Conservation (phyloP, 805 yeast genomes). For the Dipodascopsis tothii region DNA sequence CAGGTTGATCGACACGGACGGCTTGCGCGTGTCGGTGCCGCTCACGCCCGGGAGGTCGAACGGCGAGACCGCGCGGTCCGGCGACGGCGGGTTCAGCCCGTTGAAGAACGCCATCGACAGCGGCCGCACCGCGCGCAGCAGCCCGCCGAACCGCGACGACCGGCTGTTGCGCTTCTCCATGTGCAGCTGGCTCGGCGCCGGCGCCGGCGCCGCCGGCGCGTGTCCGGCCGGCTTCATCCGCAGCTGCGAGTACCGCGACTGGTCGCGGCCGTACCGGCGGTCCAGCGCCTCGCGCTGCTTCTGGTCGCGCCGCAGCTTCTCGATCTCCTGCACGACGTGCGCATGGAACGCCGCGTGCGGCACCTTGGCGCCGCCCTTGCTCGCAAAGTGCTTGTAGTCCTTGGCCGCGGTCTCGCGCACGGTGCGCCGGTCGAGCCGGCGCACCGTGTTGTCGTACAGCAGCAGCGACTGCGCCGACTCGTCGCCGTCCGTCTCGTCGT, state of each 20-base stretch:
- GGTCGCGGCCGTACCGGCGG: conserved; percentile 9
- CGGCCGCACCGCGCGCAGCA: conserved; percentile 36
- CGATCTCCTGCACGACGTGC: conserved; percentile 44
- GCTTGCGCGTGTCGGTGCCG: conserved; percentile 39
- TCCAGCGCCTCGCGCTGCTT: conserved; percentile 37
- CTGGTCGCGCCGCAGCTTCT: conserved; percentile 47
- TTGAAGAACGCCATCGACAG: conserved; percentile 33
- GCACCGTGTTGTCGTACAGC: conserved; percentile 7
- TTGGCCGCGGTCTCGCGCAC: conserved; percentile 37
- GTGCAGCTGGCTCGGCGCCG: background rate
- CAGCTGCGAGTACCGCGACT: background rate
- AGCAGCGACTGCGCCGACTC: conserved; percentile 10
- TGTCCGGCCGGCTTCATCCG: background rate
- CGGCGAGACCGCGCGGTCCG: conserved; percentile 44
- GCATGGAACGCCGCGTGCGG: conserved; percentile 39
- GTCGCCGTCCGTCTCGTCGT: conserved; percentile 13
- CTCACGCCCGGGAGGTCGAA: conserved; percentile 54
- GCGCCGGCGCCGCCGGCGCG: background rate
- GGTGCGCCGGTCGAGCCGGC: conserved; percentile 27
- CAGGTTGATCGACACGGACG: conserved; percentile 42
- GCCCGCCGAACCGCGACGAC: conserved; percentile 34
- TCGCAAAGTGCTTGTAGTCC: conserved; percentile 38
- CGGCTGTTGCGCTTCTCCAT: conserved; percentile 11
- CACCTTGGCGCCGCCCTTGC: conserved; percentile 30
- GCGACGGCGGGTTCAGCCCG: conserved; percentile 12